A percentile compares a stretch with the other conserved stretches of the same genome.
Evolutionary conservation across 352 stramenopile species (phyloP).

Genomic region (Globisporangium paroecandrum): DNA sequence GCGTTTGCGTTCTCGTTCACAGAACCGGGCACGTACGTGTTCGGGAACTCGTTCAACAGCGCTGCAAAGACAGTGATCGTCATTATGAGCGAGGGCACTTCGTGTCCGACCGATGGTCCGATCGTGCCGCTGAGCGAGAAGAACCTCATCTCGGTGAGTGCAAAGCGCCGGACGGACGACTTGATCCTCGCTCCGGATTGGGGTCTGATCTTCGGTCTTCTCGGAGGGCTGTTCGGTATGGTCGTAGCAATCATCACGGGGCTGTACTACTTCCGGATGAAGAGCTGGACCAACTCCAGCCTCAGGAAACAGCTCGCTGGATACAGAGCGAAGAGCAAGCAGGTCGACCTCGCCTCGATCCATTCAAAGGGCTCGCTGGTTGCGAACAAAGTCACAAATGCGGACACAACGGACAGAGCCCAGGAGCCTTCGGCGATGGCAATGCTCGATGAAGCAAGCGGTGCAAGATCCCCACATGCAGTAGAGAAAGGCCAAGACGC

Average conservation of each 20-base stretch:
- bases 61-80: constrained; percentile 72
- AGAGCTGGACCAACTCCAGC: constrained; percentile 62
- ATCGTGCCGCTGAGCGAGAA: constrained; percentile 84
- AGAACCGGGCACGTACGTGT: constrained; percentile 85
- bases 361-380: constrained; percentile 69
- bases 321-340: constrained; percentile 52
- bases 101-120: constrained; percentile 70
- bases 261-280: constrained; percentile 82
- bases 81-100: constrained; percentile 74
- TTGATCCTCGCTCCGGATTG: constrained; percentile 90
- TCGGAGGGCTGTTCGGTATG: constrained; percentile 74
- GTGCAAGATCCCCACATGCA: background rate
- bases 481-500: background rate
- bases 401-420: background rate
- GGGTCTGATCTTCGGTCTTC: constrained; percentile 71
- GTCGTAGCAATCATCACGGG: constrained; percentile 69
- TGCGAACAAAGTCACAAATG: constrained; percentile 28
- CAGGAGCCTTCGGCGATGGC: background rate
- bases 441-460: constrained; percentile 1
- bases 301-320: constrained; percentile 29
- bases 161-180: constrained; percentile 67
- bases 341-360: constrained; percentile 50
- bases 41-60: constrained; percentile 75
- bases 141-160: constrained; percentile 84
- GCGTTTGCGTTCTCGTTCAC: constrained; percentile 89